Evolutionary conservation across 768 basidiomycete species (phyloP).

Genomic region (Thelephora ganbajun): DNA sequence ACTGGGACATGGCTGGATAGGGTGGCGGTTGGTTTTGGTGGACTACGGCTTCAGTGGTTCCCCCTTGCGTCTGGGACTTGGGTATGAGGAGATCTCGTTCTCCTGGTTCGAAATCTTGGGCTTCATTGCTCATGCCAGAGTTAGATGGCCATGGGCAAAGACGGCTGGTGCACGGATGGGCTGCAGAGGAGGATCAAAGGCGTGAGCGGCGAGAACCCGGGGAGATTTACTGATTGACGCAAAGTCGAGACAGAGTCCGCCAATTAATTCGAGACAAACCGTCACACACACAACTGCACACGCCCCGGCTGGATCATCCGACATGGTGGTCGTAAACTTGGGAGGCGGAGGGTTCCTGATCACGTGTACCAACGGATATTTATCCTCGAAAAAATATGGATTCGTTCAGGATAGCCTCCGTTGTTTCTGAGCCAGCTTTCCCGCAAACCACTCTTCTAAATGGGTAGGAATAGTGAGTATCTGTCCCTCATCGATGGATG

Average conservation of each 20-base stretch:
- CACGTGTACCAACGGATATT: neutral
- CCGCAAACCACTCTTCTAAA: slow-evolving; percentile 13
- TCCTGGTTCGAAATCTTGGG: no score
- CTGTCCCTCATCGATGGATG: slow-evolving; percentile 1
- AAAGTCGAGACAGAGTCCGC: neutral
- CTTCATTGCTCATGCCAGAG: no score
- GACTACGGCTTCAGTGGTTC: no score
- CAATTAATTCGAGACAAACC: neutral
- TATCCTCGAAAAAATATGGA: neutral
- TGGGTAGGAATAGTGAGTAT: slow-evolving; percentile 30
- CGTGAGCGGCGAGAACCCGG: no score
- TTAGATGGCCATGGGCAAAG: no score
- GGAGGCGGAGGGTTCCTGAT: neutral
- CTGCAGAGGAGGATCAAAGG: no score
- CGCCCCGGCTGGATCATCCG: neutral
- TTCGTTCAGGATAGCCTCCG: neutral
- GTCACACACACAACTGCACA: neutral
- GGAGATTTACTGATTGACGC: neutral
- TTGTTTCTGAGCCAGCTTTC: neutral
- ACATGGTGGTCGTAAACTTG: neutral
- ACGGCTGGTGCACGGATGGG: no score
- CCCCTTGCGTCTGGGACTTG: no score
- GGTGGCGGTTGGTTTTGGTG: no score
- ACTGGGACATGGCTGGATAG: no score
- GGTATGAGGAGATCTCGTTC: no score